Base-by-base conservation (phyloP, 1,139 yeast species). In the Kodamaea suecica region DNA sequence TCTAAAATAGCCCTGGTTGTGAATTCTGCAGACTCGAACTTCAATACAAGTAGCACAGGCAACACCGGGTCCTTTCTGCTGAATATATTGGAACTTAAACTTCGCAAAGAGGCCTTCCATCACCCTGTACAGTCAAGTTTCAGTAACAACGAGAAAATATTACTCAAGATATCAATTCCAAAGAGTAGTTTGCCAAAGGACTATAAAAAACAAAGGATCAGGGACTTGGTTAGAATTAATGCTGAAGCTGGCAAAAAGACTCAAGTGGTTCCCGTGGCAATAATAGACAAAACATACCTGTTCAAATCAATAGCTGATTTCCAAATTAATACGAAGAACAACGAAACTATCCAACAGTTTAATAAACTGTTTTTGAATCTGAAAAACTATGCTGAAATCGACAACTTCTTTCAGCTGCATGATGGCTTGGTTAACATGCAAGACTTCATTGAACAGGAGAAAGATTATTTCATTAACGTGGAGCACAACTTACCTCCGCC, bases 251-350 rank as follows among this genome's bases (percentile, higher is more conserved):
- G 52, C 3, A 47, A 59, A 3, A 50, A 63, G 4, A 70, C 70
- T 34, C 61, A 59, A 17, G 70, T 74, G 1, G 65, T 67, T 32
- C 92, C 95, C 0, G 70, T 77, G 4, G 92, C 83, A 1, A 72
- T 87, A 12, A 68, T 88, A 15, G 78, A 80, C 47, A 76, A 78
- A 41, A 84, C 84, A 12, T 83, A 79, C 49, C 76, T 85, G 46
- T 92, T 90, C 56, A 74, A 95, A 47, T 87, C 85, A 39, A 77
- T 92, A 69, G 80, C 92, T 1, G 98, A 92, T 59, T 92, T 87
- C 55, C 98, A 90, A 55, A 75, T 78, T 42, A 64, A 74, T 23
- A 76, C 90, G 13, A 74, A 73, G 36, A 71, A 76, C 44, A 82
- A 84, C 10, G 51, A 60, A 13, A 68, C 77, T 41, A 59, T 58